Evolutionary conservation across 257 asterid species (phyloP), one percentile per base, ranked within the genome.

Genomic region (Scutellaria galericulata): DNA sequence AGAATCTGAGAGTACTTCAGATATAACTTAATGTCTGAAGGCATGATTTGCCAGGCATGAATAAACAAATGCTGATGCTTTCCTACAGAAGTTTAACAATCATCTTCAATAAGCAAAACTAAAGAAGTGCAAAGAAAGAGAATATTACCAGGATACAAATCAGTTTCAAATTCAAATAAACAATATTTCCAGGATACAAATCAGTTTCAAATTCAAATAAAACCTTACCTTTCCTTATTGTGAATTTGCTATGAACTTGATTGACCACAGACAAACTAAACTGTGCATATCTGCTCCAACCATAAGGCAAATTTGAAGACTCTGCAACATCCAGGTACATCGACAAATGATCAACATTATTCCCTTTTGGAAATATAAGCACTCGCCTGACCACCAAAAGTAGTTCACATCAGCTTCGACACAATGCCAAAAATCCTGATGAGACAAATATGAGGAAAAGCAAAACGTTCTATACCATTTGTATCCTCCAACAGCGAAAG

Each of bases 301-400:
- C 96, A 81, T 87, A 87, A 27, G 97, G 95, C 86, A 89, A 74
- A 54, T 76, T 46, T 37, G 85, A 6, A 42, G 93, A 85, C 76
- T 91, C 96, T 7, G 96, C 96, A 75, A 91, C 95, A 77, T 91
- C 97, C 68, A 91, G 75, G 77, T 91, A 91, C 97, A 87, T 84
- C 0, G 97, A 91, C 76, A 91, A 79, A 76, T 86, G 86, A 53
- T 91, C 97, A 50, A 86, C 95, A 67, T 91, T 89, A 80, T 91
- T 91, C 61, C 97, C 97, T 73, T 87, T 91, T 11, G 97, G 96
- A 75, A 91, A 91, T 57, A 85, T 87, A 74, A 91, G 92, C 68
- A 91, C 88, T 68, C 96, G 83, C 97, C 97, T 91, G 85, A 46
- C 74, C 79, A 77, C 69, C 68, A 75, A 47, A 76, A 54, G 74